Base-by-base conservation (phyloP, 2,329 filamentous ascomycete species). In the Podosphaera leucotricha region DNA sequence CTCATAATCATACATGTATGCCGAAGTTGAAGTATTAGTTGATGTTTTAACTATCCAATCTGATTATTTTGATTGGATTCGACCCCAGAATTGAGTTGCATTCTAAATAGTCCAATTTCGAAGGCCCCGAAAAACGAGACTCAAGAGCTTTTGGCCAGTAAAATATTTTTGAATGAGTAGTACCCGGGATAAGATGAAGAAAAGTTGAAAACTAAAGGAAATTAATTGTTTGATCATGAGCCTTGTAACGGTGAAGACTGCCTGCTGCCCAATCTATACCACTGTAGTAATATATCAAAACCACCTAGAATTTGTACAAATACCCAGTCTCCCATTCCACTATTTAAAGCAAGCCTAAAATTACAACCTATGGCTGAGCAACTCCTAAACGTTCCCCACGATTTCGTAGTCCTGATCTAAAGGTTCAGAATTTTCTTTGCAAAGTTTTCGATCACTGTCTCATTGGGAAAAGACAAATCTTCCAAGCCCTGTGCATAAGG, bases 401-500 rank as follows among this genome's bases (percentile, higher is more conserved):
- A 7, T 11, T 6, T 13, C 28, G 15, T 13, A n/a, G 13, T 4
- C 38, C 33, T 28, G 40, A 46, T 55, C 66, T 75, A 90, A 59
- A 92, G 67, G 53, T 75, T 73, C 59, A 98, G 70, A 55, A 95
- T 69, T 75, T 94, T 95, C 54, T 79, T 84, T 45, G 80, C 80
- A 61, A 90, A 87, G 55, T 80, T 68, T 62, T 83, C 79, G 59
- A 98, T 94, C 55, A 92, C 70, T 52, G 77, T 63, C 67, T 93
- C 84, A 53, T 78, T 82, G 43, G 90, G 90, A 79, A 98, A 98
- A 57, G 71, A 71, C 83, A 98, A 80, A 65, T 90, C 77, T 72
- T 98, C 90, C 46, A 98, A 73, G 61, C 83, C 82, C 64, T 79
- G 70, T 47, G 90, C 87, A 61, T 98, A 95, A 33, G 90, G 90